Evolutionary conservation across 169 alveolate genomes (phyloP), one percentile per base, ranked within the genome.

Genomic region (Plasmodium relictum): DNA sequence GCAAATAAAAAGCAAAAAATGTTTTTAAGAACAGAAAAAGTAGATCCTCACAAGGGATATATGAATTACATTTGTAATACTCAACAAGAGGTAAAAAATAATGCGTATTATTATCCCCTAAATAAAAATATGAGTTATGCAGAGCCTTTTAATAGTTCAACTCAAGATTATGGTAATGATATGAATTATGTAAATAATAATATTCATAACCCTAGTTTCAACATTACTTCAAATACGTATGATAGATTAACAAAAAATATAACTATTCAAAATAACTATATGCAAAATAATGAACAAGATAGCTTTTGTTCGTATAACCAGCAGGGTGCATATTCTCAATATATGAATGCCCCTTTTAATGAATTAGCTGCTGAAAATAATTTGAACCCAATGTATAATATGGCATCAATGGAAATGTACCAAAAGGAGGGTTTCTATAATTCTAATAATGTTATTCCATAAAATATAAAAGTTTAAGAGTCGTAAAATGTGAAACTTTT

Each of bases 81-180:
- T 24, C 71, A 65, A 20, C 80, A 69, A 78, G 69, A 50, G 16
- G 37, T 65, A 31, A 78, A 58, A 14, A 83, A 83, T 20, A 80
- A 56, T 83, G 59, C 73, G 44, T 83, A 58, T 83, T 52, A 68
- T 41, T 56, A 50, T 71, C 39, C 14, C 56, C 48, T 50, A n/a
- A 83, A 83, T 71, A 66, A 66, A 56, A 48, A 83, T 66, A 83
- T 83, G 91, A 68, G 44, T 50, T 83, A 68, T 66, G 62, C 90
- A 10, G 83, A 66, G 8, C 45, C 31, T 14, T 66, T 80, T 66
- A 80, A 80, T 44, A 65, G 54, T 45, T 48, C 83, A 42, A 37
- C 52, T 65, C 76, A 50, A 42, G 68, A 48, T 83, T 68, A 54
- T 54, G 62, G 45, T 37, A 83, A 66, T 42, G 68, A 83, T 52